Evolutionary conservation across 2,329 filamentous ascomycete genomes (phyloP).

Genomic region (Diaporthe velutina): DNA sequence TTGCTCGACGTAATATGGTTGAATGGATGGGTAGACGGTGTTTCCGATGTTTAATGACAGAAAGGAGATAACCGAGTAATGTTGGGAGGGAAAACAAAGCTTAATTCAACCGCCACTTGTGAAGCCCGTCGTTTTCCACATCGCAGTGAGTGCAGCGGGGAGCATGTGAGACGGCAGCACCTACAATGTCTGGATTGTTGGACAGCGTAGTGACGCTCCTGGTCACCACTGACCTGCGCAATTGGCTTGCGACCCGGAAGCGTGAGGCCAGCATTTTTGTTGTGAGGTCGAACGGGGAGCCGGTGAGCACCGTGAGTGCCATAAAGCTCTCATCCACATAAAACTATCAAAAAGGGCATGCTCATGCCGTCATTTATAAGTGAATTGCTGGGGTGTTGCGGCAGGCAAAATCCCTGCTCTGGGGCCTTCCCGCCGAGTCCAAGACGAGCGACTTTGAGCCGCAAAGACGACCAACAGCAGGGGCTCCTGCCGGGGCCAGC

Average conservation of each 20-base stretch:
- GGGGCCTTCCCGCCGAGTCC: background rate
- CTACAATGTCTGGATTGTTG: slow-evolving; percentile 67
- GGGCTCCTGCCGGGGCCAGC: background rate
- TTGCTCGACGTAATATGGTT: background rate
- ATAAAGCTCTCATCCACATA: background rate
- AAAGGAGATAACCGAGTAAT: too few species aligned
- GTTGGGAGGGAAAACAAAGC: too few species aligned
- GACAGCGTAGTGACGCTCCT: slow-evolving; percentile 61
- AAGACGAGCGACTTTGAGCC: slow-evolving; percentile 1
- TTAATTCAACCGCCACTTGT: background rate
- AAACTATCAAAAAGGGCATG: slow-evolving; percentile 9
- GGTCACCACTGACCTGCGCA: slow-evolving; percentile 41
- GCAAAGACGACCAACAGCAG: background rate
- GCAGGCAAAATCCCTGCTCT: slow-evolving; percentile 36
- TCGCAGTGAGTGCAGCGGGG: background rate
- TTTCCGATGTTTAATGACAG: background rate
- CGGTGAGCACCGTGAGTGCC: background rate
- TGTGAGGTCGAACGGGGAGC: background rate
- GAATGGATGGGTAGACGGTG: background rate
- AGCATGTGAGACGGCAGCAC: slow-evolving; percentile 44
- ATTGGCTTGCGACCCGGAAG: slow-evolving; percentile 44
- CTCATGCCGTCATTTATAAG: slow-evolving; percentile 37
- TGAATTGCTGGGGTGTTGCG: background rate
- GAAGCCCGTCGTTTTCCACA: background rate
- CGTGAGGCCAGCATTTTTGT: slow-evolving; percentile 50